Conservation (phyloP, 768 basidiomycete species). For the Phaeotremella fagi region DNA sequence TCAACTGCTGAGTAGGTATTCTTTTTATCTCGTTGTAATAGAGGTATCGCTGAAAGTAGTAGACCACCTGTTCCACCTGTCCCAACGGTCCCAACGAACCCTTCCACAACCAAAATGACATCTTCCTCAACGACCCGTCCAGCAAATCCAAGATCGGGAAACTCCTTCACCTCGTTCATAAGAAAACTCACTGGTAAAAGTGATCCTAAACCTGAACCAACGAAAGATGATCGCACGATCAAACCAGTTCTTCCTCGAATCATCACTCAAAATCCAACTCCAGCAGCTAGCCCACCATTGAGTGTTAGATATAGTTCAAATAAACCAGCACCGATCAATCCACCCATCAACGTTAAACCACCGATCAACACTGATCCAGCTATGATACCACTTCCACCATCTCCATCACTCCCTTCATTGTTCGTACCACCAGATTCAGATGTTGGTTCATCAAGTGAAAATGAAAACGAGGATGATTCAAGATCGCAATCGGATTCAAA, state of each 20-base stretch:
- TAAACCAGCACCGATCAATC: background rate
- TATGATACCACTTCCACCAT: constrained; percentile 33
- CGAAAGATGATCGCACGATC: background rate
- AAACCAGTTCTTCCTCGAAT: constrained; percentile 1
- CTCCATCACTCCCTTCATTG: constrained; percentile 16
- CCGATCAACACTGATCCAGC: constrained; percentile 15
- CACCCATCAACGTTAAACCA: background rate
- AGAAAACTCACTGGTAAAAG: constrained; percentile 19
- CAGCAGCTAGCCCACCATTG: background rate
- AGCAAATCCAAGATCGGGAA: background rate
- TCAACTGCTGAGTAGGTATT: constrained; percentile 8
- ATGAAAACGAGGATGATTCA: background rate
- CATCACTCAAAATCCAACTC: background rate
- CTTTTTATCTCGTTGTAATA: background rate
- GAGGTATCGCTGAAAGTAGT: background rate
- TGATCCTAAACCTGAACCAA: background rate
- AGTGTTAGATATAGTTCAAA: background rate
- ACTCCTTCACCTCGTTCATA: constrained; percentile 20
- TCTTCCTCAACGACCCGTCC: background rate
- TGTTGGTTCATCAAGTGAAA: background rate
- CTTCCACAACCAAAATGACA: background rate
- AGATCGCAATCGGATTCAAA: background rate
- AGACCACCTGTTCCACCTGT: constrained; percentile 5
- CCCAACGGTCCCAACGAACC: background rate
- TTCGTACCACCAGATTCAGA: background rate